Base-by-base conservation (phyloP, 108 stramenopile species). In the Stephanodiscus minutulus region DNA sequence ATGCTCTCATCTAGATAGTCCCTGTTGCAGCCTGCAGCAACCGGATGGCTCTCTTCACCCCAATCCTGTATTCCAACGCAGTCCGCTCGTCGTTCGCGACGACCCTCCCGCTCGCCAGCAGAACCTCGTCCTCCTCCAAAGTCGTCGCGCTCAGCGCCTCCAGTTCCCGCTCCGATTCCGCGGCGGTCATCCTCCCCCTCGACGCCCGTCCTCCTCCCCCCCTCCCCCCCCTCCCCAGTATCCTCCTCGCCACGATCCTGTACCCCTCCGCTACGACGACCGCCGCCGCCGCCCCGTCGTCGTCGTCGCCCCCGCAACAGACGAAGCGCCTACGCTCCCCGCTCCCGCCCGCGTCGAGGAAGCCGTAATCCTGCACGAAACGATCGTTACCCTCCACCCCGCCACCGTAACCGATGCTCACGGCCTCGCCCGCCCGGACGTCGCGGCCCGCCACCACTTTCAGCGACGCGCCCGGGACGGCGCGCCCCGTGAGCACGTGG, bases 401-500 rank as follows among this genome's bases (percentile, higher is more conserved):
- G 21, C 86, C 87, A 36, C 92, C 92, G 36, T 93, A 93, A 12
- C 68, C 74, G 70, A 93, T 93, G 61, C 86, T 85, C 28, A 93
- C 79, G 15, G 85, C 82, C 20, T 88, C 88, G 15, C 92, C 92
- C 35, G 73, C 72, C 46, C 82, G 71, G 21, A 93, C 79, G 27
- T 82, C 63, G n/a, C 36, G 65, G n/a, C 92, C 92, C 3, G 92
- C 92, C 17, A 93, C 70, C 7, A 93, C 87, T 49, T 84, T 89
- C 35, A 93, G 75, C 75, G 62, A 70, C 13, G 82, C 87, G 18
- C 92, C 92, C 3, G 85, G 68, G 25, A 73, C 77, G 11, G 92
- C 92, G 46, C 89, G 39, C 13, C 92, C 92, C 24, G 85, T 83
- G 58, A 93, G 62, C 2, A 93, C 66, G 52, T 93, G 92, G 2